Evolutionary conservation across 139 green algal species (phyloP), one percentile per base, ranked within the genome.

Genomic region (Chlorella ohadii): DNA sequence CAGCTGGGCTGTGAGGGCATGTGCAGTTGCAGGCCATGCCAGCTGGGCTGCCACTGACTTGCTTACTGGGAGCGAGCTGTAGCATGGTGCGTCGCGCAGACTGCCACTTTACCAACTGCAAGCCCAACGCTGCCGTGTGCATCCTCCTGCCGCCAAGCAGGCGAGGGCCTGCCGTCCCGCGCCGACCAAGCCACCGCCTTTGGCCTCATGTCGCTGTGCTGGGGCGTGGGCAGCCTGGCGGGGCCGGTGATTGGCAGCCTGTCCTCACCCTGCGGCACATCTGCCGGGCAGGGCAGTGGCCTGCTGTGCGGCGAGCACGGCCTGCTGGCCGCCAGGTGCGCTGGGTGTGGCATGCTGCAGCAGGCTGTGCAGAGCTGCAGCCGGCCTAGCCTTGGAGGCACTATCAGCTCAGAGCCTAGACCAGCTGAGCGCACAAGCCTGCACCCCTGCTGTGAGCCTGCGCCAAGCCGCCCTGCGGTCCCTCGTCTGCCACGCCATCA

Each of bases 101-200:
- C n/a, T n/a, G n/a, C n/a, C n/a, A n/a, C n/a, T n/a, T n/a, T n/a
- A n/a, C n/a, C n/a, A n/a, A n/a, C n/a, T n/a, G n/a, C n/a, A n/a
- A n/a, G 36, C 16, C 65, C 27, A 44, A 31, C 28, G 1, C 63
- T 38, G 63, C 63, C 20, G 28, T 34, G 63, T 68, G 63, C 9
- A 6, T 17, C 34, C 63, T 17, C 34, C 63, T 36, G 25, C 51
- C 15, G 15, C 51, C 51, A 22, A 22, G 59, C 76, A 82, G 76
- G 76, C 57, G 76, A 82, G 76, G 76, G 76, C 36, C 22, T 82
- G 34, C 36, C 36, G 9, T 27, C 36, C 11, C 34, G 47, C 0
- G 56, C 57, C 31, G 39, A 39, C 25, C 87, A 90, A 36, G 61
- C 74, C 36, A 73, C 72, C n/a, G 82, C 77, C 33, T 85, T 90